These are phyloP conservation scores for Mycena vulgaris DNA, from an alignment of 768 basidiomycete species.

Conservation along the genomic window DNA sequence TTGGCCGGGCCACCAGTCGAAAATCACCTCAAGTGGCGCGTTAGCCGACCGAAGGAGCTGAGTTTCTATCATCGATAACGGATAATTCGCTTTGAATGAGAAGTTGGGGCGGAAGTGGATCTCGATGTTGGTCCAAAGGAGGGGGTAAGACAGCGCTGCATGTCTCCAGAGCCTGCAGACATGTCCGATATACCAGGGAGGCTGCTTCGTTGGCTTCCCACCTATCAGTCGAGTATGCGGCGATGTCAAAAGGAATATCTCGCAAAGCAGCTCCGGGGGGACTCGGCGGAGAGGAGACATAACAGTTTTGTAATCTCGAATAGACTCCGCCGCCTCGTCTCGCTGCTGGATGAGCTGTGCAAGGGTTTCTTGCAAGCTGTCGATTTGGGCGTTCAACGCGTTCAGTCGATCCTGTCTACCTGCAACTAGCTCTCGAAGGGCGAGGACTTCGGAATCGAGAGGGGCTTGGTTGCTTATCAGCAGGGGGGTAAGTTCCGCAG, in stretches of 20 bases:
- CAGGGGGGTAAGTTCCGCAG: not conserved
- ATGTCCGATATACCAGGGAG: too few species aligned
- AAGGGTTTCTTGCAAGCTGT: not conserved
- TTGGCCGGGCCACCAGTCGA: too few species aligned
- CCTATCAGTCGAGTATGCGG: not conserved
- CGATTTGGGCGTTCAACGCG: not conserved
- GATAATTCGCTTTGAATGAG: too few species aligned
- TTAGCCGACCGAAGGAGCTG: too few species aligned
- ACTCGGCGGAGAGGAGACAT: not conserved
- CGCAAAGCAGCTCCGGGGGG: not conserved
- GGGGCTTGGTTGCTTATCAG: constrained; percentile 1
- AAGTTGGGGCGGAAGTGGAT: too few species aligned
- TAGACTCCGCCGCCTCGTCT: not conserved
- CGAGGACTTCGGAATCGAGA: not conserved
- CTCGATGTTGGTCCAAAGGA: too few species aligned
- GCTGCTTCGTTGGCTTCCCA: too few species aligned
- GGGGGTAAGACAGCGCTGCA: too few species aligned
- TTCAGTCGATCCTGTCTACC: not conserved
- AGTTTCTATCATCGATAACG: too few species aligned
- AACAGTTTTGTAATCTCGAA: not conserved
- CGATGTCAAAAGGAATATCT: not conserved
- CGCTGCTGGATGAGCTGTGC: not conserved
- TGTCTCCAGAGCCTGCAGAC: too few species aligned
- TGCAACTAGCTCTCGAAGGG: not conserved
- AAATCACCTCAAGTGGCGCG: too few species aligned